Base-by-base conservation (phyloP, 345 rosid genomes). In the Hypericum androsaemum region DNA sequence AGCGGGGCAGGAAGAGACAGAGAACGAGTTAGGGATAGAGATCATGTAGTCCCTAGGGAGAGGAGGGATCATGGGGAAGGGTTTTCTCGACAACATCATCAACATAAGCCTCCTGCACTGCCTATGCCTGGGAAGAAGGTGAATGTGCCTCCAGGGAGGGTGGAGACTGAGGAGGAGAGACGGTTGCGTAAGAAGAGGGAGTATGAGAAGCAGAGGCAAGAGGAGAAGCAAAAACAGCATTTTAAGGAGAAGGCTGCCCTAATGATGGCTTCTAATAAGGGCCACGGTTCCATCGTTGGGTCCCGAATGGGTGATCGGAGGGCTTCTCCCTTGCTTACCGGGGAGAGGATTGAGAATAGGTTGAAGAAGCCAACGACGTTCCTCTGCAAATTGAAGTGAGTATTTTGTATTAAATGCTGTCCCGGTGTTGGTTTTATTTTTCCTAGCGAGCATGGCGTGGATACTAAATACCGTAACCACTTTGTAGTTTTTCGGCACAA, bases 301-400 rank as follows among this genome's bases (percentile, higher is more conserved):
- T 77, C 84, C 5, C 76, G 94, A 47, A 71, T 83, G 76, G 96
- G 85, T 56, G 96, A 92, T 63, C 78, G 79, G 73, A 80, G 81
- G 67, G 76, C 83, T 45, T 58, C 95, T 13, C 94, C 86, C 1
- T 59, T 92, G 44, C 57, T 88, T 56, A 74, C 79, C 13, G 73
- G 77, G 41, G 96, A 92, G 71, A 83, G 95, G 71, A 68, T 64
- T 58, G 95, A 88, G 72, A 92, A 92, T 68, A 81, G 95, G 77
- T 71, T 92, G 65, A 92, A 92, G 76, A 92, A 92, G 67, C 98
- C 98, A 13, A 92, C 97, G n/a, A 92, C 98, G 5, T 92, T 92
- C 64, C 67, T 88, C 76, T 92, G 98, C 88, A 92, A 85, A 78
- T 66, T 92, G 77, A 88, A 92, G 98, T 92, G 75, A 78, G 95